Evolutionary conservation across 2,329 filamentous ascomycete genomes (phyloP).

Genomic region (Arthrinium phaeospermum): DNA sequence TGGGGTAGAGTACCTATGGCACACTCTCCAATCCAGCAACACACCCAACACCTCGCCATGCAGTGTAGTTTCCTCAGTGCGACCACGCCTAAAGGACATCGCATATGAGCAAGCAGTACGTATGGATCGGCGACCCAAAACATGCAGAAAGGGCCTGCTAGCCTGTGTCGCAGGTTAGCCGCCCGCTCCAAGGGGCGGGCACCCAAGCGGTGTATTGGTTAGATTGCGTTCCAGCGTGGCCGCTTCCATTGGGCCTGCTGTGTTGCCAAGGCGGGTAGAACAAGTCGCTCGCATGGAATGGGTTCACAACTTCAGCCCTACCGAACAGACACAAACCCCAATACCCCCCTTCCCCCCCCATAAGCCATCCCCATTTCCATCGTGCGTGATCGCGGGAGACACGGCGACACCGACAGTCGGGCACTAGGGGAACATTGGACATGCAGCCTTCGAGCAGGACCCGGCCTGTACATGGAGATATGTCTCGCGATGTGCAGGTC

Average conservation of each 20-base stretch:
- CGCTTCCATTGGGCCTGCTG: not conserved
- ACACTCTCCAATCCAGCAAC: not conserved
- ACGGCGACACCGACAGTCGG: slow-evolving; percentile 16
- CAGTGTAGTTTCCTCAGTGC: slow-evolving; percentile 9
- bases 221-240: slow-evolving; percentile 4
- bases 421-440: not conserved
- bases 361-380: not conserved
- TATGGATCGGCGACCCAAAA: slow-evolving; percentile 9
- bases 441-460: slow-evolving; percentile 9
- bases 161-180: slow-evolving; percentile 7
- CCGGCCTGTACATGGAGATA: not conserved
- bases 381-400: slow-evolving; percentile 16
- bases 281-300: slow-evolving; percentile 16
- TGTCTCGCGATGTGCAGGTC: not conserved
- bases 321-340: not conserved
- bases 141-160: slow-evolving; percentile 1
- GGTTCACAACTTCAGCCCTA: slow-evolving; percentile 15
- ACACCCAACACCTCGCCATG: not conserved
- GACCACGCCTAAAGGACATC: not conserved
- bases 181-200: not conserved
- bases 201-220: slow-evolving; percentile 6
- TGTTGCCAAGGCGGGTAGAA: slow-evolving; percentile 10
- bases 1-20: not conserved
- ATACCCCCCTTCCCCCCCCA: not conserved
- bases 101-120: slow-evolving; percentile 2